Evolutionary conservation across 768 basidiomycete species (phyloP).

Genomic region (Kwoniella pini): DNA sequence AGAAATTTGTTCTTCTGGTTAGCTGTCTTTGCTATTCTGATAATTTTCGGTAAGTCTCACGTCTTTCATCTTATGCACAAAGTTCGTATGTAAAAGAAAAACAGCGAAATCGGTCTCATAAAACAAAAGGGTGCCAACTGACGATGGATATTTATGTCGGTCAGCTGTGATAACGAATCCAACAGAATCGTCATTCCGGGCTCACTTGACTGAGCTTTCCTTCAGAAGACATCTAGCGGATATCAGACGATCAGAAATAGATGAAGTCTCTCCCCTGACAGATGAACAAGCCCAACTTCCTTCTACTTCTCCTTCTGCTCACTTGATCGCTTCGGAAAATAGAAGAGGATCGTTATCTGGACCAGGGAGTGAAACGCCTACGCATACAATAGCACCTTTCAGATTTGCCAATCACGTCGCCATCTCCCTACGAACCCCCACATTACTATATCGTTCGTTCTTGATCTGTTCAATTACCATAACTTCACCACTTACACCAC

Average conservation of each 20-base stretch:
- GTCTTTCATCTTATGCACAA: neutral
- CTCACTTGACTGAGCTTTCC: conserved; percentile 94
- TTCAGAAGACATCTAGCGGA: conserved; percentile 91
- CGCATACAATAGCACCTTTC: conserved; percentile 51
- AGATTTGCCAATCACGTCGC: conserved; percentile 90
- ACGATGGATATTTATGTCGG: neutral
- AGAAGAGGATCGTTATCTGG: neutral
- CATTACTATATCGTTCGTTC: conserved; percentile 81
- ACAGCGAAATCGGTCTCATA: too few relatives aligned
- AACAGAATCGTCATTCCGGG: conserved; percentile 85
- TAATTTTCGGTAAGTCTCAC: conserved; percentile 39
- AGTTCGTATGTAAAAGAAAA: too few relatives aligned
- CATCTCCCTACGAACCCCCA: conserved; percentile 87
- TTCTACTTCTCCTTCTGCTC: neutral
- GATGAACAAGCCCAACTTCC: conserved; percentile 14
- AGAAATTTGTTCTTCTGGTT: conserved; percentile 46
- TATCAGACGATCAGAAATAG: conserved; percentile 61
- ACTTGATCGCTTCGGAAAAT: neutral
- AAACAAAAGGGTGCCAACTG: too few relatives aligned
- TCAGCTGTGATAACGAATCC: conserved; percentile 94
- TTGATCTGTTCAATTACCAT: conserved; percentile 80
- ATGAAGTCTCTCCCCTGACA: conserved; percentile 17
- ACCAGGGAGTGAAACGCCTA: conserved; percentile 18
- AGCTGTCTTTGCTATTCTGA: conserved; percentile 30
- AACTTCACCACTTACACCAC: conserved; percentile 41